Evolutionary conservation across 257 asterid genomes (phyloP), one percentile per base, ranked within the genome.

Genomic region (Oldenlandia corymbosa): DNA sequence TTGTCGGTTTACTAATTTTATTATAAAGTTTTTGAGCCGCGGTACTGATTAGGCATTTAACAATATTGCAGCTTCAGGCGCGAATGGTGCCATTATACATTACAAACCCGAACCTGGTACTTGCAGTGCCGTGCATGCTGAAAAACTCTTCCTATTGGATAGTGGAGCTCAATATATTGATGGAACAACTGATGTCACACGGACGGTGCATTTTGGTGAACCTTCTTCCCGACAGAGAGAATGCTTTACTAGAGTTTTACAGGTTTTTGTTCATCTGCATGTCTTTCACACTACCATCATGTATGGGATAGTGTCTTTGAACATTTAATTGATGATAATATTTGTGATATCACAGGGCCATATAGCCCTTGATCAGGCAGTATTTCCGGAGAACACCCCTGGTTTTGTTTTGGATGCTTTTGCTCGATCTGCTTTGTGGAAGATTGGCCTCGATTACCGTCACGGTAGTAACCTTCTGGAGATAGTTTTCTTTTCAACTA

Each of bases 371-470:
- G 99, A 92, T 71, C 94, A 89, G 80, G 94, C 95, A 55, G 75
- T 89, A 68, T 92, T 92, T 75, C 99, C 99, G 37, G 96, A 92
- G 73, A 89, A 89, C 73, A 84, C 88, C 72, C 99, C 96, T 63
- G 99, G 97, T 62, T 92, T 92, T 65, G 91, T 92, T 47, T 80
- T 92, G 71, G 99, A 92, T 67, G 92, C 97, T 64, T 92, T 92
- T 76, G 97, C 99, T 66, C 85, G 97, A 63, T 82, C 96, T 53
- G 81, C 96, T 66, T 73, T 90, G 62, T 93, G 99, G 99, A 93
- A 93, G 82, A 86, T 84, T 68, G 99, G 99, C 74, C 99, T 93
- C 72, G 99, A 93, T 83, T 92, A 93, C 63, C 90, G 95, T 68
- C 99, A 93, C 77, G 99, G 99, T 90, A 82, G 27, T 65, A 76